Conservation (phyloP, 768 basidiomycete genomes). For the Lactifluus echinatus region DNA sequence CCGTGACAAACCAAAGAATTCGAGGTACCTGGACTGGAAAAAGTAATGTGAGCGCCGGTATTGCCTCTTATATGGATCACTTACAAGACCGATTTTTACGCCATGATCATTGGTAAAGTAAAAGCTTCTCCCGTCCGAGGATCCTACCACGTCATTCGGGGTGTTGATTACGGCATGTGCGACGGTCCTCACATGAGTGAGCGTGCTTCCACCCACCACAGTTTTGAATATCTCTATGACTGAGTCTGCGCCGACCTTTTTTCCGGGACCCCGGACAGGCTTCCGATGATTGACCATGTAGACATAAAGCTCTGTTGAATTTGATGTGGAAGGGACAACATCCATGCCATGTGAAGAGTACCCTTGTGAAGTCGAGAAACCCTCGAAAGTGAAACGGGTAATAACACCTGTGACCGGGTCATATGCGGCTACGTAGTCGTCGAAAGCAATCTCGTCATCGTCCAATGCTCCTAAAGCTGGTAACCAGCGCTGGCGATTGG, state of each 20-base stretch:
- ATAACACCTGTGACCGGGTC: constrained; percentile 39
- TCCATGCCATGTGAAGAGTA: constrained; percentile 63
- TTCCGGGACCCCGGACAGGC: constrained; percentile 35
- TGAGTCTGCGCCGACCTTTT: constrained; percentile 56
- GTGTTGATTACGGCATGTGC: constrained; percentile 46
- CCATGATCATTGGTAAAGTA: constrained; percentile 65
- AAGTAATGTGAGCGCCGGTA: no score
- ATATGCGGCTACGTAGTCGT: constrained; percentile 55
- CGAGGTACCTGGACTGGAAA: constrained; percentile 3
- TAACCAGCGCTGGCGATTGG: constrained; percentile 42
- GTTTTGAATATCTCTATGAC: constrained; percentile 63
- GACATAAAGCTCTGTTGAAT: constrained; percentile 46
- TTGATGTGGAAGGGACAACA: constrained; percentile 43
- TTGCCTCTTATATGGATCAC: constrained; percentile 19
- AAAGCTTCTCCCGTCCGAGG: constrained; percentile 52
- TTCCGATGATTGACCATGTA: constrained; percentile 67
- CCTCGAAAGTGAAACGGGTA: constrained; percentile 32
- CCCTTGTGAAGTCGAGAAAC: constrained; percentile 31
- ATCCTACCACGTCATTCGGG: constrained; percentile 68
- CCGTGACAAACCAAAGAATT: constrained; percentile 4
- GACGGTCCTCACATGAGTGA: constrained; percentile 52
- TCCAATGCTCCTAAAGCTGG: constrained; percentile 35
- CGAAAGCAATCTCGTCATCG: constrained; percentile 30
- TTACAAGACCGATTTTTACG: constrained; percentile 44
- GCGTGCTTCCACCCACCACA: constrained; percentile 31